Evolutionary conservation across 345 rosid species (phyloP).

Genomic region (Iberis pinnata): DNA sequence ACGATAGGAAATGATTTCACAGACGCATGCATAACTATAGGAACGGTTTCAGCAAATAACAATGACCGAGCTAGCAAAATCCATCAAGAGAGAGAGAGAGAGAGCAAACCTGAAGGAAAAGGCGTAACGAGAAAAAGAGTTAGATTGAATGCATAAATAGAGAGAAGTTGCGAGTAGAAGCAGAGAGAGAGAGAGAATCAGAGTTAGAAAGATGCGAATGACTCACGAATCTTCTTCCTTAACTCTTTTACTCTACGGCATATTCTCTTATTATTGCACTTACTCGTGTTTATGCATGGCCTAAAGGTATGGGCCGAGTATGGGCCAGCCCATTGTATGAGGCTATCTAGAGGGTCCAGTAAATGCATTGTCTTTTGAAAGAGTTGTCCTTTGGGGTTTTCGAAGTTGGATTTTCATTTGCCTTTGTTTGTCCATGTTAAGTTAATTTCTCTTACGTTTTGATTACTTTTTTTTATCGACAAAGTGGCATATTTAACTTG

Average conservation of each 20-base stretch:
- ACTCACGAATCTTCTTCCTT: constrained; percentile 27
- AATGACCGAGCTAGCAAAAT: not conserved
- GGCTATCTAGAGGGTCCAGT: too few relatives aligned
- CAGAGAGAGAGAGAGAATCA: constrained; percentile 25
- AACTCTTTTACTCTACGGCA: constrained; percentile 21
- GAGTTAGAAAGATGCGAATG: constrained; percentile 33
- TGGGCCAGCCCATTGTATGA: too few relatives aligned
- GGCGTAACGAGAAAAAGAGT: constrained; percentile 2
- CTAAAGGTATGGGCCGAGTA: too few relatives aligned
- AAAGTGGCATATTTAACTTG: too few relatives aligned
- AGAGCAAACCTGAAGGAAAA: constrained; percentile 24
- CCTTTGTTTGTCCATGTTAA: too few relatives aligned
- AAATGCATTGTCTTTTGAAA: too few relatives aligned
- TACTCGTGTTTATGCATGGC: too few relatives aligned
- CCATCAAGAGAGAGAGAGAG: not conserved
- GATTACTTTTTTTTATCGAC: too few relatives aligned
- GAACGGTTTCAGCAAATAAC: not conserved
- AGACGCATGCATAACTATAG: not conserved
- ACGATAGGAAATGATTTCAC: not conserved
- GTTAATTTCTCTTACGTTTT: too few relatives aligned
- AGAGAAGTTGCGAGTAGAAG: constrained; percentile 7
- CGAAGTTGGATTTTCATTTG: too few relatives aligned
- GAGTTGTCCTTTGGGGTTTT: too few relatives aligned
- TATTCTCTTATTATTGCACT: constrained; percentile 30
- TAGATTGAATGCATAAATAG: constrained; percentile 19